Conservation (phyloP, 352 stramenopile species). For the Plasmopara muralis region DNA sequence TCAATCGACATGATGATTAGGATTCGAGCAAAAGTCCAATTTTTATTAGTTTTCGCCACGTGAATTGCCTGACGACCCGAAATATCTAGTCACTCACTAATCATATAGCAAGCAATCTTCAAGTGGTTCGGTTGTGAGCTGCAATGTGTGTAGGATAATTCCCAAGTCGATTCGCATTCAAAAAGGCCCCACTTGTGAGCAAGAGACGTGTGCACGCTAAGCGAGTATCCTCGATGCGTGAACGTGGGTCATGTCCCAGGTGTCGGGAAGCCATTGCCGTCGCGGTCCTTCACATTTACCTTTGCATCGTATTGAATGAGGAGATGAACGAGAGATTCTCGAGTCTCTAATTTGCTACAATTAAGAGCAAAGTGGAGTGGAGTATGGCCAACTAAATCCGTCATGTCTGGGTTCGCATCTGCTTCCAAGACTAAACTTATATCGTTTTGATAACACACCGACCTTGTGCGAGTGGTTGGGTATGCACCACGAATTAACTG, state of each 20-base stretch:
- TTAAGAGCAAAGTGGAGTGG: conserved; percentile 63
- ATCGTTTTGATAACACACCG: too few species aligned
- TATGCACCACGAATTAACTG: too few species aligned
- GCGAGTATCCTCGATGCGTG: conserved; percentile 44
- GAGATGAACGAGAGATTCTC: conserved; percentile 37
- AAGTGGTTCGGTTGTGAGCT: conserved; percentile 34
- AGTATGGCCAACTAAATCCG: conserved; percentile 59
- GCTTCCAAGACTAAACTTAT: conserved; percentile 31
- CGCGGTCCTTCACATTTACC: conserved; percentile 62
- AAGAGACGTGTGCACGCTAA: conserved; percentile 52
- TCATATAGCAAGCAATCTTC: too few species aligned
- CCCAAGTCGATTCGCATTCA: conserved; percentile 50
- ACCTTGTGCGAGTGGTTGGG: too few species aligned
- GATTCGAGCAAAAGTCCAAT: too few species aligned
- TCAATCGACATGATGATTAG: too few species aligned
- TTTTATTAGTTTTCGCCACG: too few species aligned
- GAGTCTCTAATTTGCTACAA: conserved; percentile 7
- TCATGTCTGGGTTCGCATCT: conserved; percentile 47
- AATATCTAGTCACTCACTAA: too few species aligned
- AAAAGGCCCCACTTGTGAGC: conserved; percentile 43
- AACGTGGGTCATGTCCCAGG: too few species aligned
- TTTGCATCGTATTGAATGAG: conserved; percentile 64
- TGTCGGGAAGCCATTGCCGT: too few species aligned
- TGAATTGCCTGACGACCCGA: too few species aligned
- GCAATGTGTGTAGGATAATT: conserved; percentile 75